Percentiles rank a stretch among this genome's conserved stretches.
Evolutionary conservation across 2,329 filamentous ascomycete genomes (phyloP).

Genomic region (Pseudogymnoascus sp.): DNA sequence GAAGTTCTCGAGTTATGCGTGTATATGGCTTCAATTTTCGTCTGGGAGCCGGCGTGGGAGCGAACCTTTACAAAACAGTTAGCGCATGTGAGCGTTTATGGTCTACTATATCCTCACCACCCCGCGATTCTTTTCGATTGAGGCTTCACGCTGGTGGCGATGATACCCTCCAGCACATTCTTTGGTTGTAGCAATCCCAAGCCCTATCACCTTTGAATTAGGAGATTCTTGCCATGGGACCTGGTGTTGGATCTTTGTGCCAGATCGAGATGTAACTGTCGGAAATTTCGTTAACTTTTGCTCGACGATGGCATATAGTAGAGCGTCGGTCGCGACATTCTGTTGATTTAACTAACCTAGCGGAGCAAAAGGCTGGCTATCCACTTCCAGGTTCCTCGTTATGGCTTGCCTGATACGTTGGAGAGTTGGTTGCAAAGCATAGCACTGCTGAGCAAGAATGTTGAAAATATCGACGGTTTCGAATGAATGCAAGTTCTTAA

Average conservation of each 20-base stretch:
- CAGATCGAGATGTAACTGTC: background rate
- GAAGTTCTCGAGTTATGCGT: background rate
- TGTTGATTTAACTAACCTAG: constrained; percentile 4
- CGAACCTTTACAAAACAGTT: background rate
- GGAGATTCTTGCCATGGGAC: background rate
- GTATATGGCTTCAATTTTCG: background rate
- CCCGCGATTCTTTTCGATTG: background rate
- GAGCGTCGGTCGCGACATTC: background rate
- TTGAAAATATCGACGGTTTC: background rate
- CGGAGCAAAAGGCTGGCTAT: background rate
- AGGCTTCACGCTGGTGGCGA: background rate
- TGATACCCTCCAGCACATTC: background rate
- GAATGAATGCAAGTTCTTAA: background rate
- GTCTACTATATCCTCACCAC: background rate
- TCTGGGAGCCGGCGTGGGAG: background rate
- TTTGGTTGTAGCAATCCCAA: background rate
- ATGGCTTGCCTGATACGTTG: background rate
- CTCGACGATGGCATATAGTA: background rate
- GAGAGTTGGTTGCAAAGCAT: background rate
- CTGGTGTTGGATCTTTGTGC: background rate
- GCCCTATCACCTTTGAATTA: background rate
- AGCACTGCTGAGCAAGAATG: background rate
- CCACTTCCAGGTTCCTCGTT: background rate
- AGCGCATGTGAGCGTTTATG: background rate
- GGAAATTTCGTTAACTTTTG: background rate